Base-by-base conservation (phyloP, 2,329 filamentous ascomycete species). In the Apiospora pterosperma region DNA sequence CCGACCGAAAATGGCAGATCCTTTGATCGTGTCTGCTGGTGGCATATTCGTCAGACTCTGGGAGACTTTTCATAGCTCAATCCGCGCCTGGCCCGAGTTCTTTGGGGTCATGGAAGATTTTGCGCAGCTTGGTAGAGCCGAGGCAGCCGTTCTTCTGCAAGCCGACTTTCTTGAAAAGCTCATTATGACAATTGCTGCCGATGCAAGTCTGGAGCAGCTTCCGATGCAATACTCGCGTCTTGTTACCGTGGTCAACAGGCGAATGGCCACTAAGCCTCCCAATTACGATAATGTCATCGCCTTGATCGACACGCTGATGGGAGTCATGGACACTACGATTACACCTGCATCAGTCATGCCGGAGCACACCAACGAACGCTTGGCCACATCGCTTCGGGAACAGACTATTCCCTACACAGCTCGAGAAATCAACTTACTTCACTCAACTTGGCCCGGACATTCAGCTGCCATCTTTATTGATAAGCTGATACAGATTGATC, bases 81-180 rank as follows among this genome's bases (percentile, higher is more conserved):
- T 87, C 34, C 85, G 88, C 64, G 85, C 90, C 3, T 96, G 92
- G 92, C 86, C 89, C 48, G 91, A 95, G 71, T 90, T 90, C 65
- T 95, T 95, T 73, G 84, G 85, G 14, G 83, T 91, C n/a, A 80
- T 94, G 67, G 73, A 85, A n/a, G 80, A 80, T n/a, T 90, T 94
- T 72, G 87, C 88, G 16, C 81, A 79, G 58, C 76, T 92, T 63
- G 90, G 90, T 1, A 76, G 80, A 3, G 74, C 81, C 5, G 89
- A 92, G 73, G 81, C 85, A 23, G 79, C 80, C 2, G 73, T 84
- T 6, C 79, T 93, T 28, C 79, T 94, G 28, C 84, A 87, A 12
- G 79, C 83, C 36, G 84, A 86, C 28, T 91, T 88, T 69, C 78
- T 94, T 23, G 73, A 79, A 44, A 87, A 81, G 67, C 81, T 86